Conservation (phyloP, 305 asterid genomes). For the Fraxinus ornus region DNA sequence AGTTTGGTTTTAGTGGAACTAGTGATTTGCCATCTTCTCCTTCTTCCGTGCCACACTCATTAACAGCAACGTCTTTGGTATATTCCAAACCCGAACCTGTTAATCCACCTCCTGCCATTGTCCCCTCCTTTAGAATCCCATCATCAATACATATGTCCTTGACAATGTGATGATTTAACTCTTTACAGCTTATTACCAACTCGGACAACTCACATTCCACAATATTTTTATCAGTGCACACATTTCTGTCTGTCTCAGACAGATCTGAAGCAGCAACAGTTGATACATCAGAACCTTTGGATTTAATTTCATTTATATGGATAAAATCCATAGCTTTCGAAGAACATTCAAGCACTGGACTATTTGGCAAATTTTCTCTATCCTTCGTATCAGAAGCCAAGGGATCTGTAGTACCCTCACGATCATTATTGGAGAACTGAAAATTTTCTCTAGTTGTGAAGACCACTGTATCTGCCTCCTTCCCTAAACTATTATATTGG, state of each 20-base stretch:
- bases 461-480: not conserved
- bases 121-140: conserved; percentile 43
- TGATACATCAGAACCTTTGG: conserved; percentile 22
- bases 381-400: conserved; percentile 26
- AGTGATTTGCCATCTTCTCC: conserved; percentile 24
- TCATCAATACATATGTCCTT: conserved; percentile 68
- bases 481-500: not conserved
- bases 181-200: conserved; percentile 47
- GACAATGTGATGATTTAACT: conserved; percentile 34
- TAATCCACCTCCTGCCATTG: conserved; percentile 1
- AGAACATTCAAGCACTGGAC: conserved; percentile 27
- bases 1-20: conserved; percentile 27
- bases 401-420: conserved; percentile 27
- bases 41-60: conserved; percentile 22
- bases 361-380: conserved; percentile 27
- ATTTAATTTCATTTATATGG: conserved; percentile 20
- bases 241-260: conserved; percentile 20
- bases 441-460: not conserved
- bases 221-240: conserved; percentile 43
- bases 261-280: conserved; percentile 3
- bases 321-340: conserved; percentile 25
- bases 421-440: not conserved
- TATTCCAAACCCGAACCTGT: conserved; percentile 11
- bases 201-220: conserved; percentile 46
- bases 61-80: conserved; percentile 15